phyloP scores from a whole-genome alignment of 2,329 filamentous ascomycete species.

The Bipolaris sorokiniana region DNA sequence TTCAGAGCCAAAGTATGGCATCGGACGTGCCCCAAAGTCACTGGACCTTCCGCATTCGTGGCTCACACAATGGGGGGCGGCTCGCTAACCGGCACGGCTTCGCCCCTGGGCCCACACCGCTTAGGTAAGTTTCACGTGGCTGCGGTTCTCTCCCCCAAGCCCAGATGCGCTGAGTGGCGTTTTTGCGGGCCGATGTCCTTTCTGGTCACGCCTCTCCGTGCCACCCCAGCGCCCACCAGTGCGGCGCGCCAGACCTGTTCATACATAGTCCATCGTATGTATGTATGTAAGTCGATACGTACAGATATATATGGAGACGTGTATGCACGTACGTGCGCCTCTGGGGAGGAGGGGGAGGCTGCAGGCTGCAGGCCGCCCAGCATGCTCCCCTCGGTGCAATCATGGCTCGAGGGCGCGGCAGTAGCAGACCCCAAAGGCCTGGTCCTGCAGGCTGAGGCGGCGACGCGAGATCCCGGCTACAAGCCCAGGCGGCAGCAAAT shows the following conservation, averaged over 20 bases:
- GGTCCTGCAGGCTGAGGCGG: conserved; percentile 37
- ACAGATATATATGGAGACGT: too few species aligned
- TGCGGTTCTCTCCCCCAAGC: conserved; percentile 23
- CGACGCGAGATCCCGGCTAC: conserved; percentile 30
- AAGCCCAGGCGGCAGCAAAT: conserved; percentile 41
- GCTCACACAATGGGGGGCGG: conserved; percentile 17
- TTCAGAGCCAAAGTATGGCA: conserved; percentile 3
- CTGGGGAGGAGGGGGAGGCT: conserved; percentile 6
- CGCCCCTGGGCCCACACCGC: conserved; percentile 34
- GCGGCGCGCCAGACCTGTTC: conserved; percentile 14
- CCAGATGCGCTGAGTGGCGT: conserved; percentile 34
- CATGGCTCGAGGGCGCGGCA: conserved; percentile 19
- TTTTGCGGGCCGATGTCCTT: conserved; percentile 30
- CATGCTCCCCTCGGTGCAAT: conserved; percentile 13
- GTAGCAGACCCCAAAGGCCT: conserved; percentile 37
- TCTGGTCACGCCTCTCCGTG: conserved; percentile 27
- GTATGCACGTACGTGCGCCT: conserved; percentile 1
- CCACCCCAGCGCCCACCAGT: conserved; percentile 27
- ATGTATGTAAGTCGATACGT: too few species aligned
- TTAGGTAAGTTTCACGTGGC: conserved; percentile 46
- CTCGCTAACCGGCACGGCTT: conserved; percentile 38
- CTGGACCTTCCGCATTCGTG: conserved; percentile 15
- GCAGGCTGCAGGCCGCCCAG: conserved; percentile 20
- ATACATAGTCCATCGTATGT: too few species aligned
- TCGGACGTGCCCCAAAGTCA: background rate